Conservation (phyloP, 1,139 yeast species). For the Zhuliangozyma blackwelliae region DNA sequence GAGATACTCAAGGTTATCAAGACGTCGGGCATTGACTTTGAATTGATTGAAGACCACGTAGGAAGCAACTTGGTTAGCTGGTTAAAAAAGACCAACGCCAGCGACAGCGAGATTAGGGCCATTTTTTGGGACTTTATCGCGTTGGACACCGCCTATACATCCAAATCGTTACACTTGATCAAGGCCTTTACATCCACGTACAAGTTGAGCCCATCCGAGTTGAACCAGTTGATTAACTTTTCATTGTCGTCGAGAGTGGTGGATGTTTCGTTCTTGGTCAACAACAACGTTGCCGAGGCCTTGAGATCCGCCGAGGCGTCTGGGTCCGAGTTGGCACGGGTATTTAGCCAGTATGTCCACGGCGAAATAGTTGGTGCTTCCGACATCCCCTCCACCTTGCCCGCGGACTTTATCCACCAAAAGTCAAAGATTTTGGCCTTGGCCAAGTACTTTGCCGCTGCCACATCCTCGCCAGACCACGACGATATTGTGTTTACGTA, state of each 20-base stretch:
- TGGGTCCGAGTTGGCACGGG: constrained; percentile 13
- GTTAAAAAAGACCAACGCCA: constrained; percentile 30
- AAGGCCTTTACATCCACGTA: constrained; percentile 30
- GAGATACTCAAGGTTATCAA: constrained; percentile 31
- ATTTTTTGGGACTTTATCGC: constrained; percentile 39
- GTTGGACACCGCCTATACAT: constrained; percentile 29
- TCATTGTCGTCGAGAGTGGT: constrained; percentile 39
- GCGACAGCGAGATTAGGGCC: constrained; percentile 23
- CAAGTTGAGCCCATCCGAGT: constrained; percentile 21
- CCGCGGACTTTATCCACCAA: constrained; percentile 22
- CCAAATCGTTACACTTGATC: constrained; percentile 33
- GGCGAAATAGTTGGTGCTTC: constrained; percentile 25
- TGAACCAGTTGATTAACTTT: constrained; percentile 31
- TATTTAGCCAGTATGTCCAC: constrained; percentile 31
- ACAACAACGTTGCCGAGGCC: constrained; percentile 35
- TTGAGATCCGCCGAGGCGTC: constrained; percentile 20
- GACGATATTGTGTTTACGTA: constrained; percentile 24
- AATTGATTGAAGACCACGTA: constrained; percentile 32
- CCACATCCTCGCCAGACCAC: constrained; percentile 18
- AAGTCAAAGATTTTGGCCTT: constrained; percentile 43
- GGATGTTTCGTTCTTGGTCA: constrained; percentile 43
- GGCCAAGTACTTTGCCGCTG: constrained; percentile 31
- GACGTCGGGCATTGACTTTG: constrained; percentile 29
- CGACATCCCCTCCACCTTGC: constrained; percentile 13
- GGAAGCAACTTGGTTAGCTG: constrained; percentile 36